A percentile compares a stretch with the other conserved stretches of the same genome.
phyloP scores from a whole-genome alignment of 148 eudicot genomes.

The Cornus kousa region DNA sequence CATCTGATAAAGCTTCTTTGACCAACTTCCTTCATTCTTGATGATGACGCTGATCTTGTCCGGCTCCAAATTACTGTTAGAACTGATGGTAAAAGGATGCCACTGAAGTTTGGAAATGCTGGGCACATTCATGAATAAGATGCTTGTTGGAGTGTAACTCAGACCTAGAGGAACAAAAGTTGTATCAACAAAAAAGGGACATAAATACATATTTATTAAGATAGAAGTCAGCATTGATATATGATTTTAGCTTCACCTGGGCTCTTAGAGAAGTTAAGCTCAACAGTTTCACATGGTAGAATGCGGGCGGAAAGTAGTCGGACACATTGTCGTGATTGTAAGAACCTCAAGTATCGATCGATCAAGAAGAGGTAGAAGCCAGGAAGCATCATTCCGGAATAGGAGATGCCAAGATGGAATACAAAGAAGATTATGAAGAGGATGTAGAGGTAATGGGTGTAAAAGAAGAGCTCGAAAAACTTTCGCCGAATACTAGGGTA shows the following conservation, averaged over 20 bases:
- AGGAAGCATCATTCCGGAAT: constrained; percentile 49
- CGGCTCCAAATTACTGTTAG: constrained; percentile 64
- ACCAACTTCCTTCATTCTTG: constrained; percentile 80
- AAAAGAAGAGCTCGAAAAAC: constrained; percentile 55
- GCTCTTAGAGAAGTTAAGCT: constrained; percentile 81
- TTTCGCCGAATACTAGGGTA: constrained; percentile 39
- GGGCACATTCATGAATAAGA: constrained; percentile 69
- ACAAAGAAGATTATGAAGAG: constrained; percentile 51
- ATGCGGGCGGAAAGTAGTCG: constrained; percentile 47
- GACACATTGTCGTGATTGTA: constrained; percentile 42
- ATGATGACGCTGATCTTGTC: constrained; percentile 73
- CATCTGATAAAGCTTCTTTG: constrained; percentile 53
- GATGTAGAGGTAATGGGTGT: constrained; percentile 56
- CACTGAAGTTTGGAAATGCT: constrained; percentile 83
- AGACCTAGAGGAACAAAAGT: constrained; percentile 29
- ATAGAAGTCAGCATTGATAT: too few relatives aligned
- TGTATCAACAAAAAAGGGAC: background rate
- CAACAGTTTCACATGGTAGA: constrained; percentile 57
- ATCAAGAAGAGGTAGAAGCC: constrained; percentile 63
- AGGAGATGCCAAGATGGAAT: constrained; percentile 48
- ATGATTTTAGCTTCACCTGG: constrained; percentile 22
- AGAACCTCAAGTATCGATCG: constrained; percentile 56
- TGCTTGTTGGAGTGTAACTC: constrained; percentile 74
- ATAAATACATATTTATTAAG: too few relatives aligned
- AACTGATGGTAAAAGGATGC: constrained; percentile 86